These are phyloP conservation scores for Chrysosporium queenslandicum DNA, from an alignment of 2,329 filamentous ascomycete species.

Conservation along the genomic window DNA sequence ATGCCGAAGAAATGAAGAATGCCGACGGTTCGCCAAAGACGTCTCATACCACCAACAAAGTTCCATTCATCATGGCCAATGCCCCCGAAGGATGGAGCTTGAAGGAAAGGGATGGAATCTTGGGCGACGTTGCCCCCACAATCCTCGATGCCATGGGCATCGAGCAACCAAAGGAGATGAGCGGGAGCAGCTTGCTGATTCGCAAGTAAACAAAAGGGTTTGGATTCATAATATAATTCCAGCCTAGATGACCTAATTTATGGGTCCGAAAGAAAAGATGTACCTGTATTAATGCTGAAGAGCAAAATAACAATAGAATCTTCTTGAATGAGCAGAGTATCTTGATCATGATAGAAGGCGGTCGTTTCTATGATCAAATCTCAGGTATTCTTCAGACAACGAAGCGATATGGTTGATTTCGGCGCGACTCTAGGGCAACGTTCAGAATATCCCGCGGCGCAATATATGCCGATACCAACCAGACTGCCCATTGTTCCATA, in stretches of 20 bases:
- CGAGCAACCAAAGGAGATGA: slow-evolving; percentile 84
- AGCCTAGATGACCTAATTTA: too few relatives aligned
- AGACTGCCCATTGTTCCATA: neutral
- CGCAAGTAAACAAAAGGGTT: slow-evolving; percentile 5
- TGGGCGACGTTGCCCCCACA: slow-evolving; percentile 95
- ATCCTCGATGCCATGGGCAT: slow-evolving; percentile 84
- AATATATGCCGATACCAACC: neutral
- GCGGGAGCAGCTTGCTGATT: slow-evolving; percentile 69
- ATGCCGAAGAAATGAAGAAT: slow-evolving; percentile 98
- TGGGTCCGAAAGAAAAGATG: too few relatives aligned
- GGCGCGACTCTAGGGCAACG: neutral
- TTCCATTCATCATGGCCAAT: slow-evolving; percentile 97
- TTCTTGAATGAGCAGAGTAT: neutral
- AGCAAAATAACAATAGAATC: neutral
- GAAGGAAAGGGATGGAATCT: slow-evolving; percentile 74
- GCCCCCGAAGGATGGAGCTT: slow-evolving; percentile 81
- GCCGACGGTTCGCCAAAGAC: slow-evolving; percentile 94
- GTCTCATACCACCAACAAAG: slow-evolving; percentile 94
- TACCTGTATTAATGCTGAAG: neutral
- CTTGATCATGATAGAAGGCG: neutral
- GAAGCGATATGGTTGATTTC: neutral
- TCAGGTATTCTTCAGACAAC: neutral
- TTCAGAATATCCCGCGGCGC: neutral
- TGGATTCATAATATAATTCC: too few relatives aligned
- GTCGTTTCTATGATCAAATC: neutral